Evolutionary conservation across 352 stramenopile species (phyloP).

Genomic region (Elongisporangium senticosum): DNA sequence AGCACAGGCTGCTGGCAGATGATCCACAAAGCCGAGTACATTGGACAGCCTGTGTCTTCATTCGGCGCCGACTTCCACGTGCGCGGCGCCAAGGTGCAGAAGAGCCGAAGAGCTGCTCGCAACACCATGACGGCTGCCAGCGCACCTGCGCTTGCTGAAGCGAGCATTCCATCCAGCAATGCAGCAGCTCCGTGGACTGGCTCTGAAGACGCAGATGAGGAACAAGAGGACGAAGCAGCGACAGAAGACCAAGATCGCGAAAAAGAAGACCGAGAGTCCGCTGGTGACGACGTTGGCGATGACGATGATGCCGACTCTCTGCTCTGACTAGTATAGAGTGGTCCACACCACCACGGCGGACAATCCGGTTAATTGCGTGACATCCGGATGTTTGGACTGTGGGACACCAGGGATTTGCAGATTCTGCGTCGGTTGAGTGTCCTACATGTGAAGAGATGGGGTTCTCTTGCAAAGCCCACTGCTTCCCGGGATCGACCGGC

Average conservation of each 20-base stretch:
- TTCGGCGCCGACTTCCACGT: conserved; percentile 71
- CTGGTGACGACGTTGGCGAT: neutral
- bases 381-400: neutral
- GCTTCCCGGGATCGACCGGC: neutral
- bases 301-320: neutral
- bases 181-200: conserved; percentile 3
- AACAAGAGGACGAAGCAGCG: conserved; percentile 1
- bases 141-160: conserved; percentile 1
- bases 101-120: conserved; percentile 8
- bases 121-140: neutral
- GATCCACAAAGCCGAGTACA: conserved; percentile 56
- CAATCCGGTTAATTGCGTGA: neutral
- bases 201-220: conserved; percentile 1
- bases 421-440: neutral
- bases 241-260: neutral
- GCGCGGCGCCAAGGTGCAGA: conserved; percentile 43
- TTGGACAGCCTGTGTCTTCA: conserved; percentile 59
- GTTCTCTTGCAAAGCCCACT: neutral
- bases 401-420: neutral
- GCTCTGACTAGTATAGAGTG: neutral
- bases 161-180: conserved; percentile 4
- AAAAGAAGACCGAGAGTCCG: neutral
- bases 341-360: neutral
- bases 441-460: neutral
- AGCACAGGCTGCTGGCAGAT: conserved; percentile 57